A percentile compares a stretch with the other conserved stretches of the same genome.
Conservation (phyloP, 2,329 filamentous ascomycete genomes). For the Aspergillus pseudoglaucus region DNA sequence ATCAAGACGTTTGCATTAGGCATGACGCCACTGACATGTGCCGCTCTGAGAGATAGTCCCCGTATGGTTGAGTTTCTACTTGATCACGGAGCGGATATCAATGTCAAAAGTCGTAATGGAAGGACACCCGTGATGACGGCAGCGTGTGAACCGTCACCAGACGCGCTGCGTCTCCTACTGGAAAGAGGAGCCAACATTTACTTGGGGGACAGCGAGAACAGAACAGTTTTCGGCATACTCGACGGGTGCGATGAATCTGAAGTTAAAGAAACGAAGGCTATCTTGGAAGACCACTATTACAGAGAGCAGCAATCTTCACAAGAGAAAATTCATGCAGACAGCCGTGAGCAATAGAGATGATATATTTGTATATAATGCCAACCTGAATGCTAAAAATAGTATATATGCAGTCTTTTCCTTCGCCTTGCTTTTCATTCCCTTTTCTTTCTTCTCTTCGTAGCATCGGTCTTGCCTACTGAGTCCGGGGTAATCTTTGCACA, state of each 20-base stretch:
- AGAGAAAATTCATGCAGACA: no score
- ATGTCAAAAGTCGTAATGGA: conserved; percentile 7
- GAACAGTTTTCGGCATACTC: background rate
- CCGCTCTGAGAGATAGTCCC: background rate
- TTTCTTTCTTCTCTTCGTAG: background rate
- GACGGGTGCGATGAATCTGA: background rate
- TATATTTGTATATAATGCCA: background rate
- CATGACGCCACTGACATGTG: background rate
- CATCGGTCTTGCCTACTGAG: background rate
- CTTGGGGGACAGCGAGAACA: background rate
- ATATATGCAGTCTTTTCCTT: background rate
- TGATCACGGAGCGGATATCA: conserved; percentile 11
- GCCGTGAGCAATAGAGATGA: no score
- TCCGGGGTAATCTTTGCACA: no score
- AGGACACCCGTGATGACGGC: conserved; percentile 1
- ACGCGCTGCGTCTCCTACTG: conserved; percentile 1
- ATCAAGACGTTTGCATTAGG: background rate
- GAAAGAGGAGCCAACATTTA: conserved; percentile 3
- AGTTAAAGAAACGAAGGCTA: background rate
- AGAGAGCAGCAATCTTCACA: background rate
- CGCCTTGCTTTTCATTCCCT: background rate
- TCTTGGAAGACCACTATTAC: background rate
- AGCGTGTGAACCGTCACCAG: background rate
- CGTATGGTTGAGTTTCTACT: conserved; percentile 15
- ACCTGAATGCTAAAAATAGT: no score